Evolutionary conservation across 2,329 filamentous ascomycete genomes (phyloP).

Genomic region (Fusarium udum): DNA sequence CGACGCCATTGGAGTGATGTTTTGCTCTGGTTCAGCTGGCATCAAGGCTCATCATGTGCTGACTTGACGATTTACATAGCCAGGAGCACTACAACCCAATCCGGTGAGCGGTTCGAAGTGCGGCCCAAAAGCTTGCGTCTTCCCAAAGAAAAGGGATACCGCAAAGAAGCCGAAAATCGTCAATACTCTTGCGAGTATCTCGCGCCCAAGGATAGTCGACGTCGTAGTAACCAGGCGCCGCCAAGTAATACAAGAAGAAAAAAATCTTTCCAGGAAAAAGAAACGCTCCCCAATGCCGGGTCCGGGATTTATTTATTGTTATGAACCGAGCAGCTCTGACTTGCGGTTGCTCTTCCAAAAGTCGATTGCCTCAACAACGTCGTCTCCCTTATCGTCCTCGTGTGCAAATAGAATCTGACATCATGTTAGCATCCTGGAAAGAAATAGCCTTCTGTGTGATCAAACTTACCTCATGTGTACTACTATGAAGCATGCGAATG

Average conservation of each 20-base stretch:
- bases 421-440: slow-evolving; percentile 17
- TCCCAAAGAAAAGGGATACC: slow-evolving; percentile 2
- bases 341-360: slow-evolving; percentile 83
- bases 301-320: slow-evolving; percentile 14
- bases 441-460: too few relatives aligned
- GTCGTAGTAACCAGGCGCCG: slow-evolving; percentile 24
- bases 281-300: slow-evolving; percentile 33
- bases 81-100: slow-evolving; percentile 3
- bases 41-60: neutral
- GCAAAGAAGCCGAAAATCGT: slow-evolving; percentile 31
- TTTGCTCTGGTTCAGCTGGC: slow-evolving; percentile 7
- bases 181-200: slow-evolving; percentile 35
- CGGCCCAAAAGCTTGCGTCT: neutral
- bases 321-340: slow-evolving; percentile 52
- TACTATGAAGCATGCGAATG: slow-evolving; percentile 96
- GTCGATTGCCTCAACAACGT: slow-evolving; percentile 93
- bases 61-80: slow-evolving; percentile 7
- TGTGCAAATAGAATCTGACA: slow-evolving; percentile 93
- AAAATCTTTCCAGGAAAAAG: slow-evolving; percentile 42
- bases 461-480: slow-evolving; percentile 84
- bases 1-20: neutral
- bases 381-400: slow-evolving; percentile 92
- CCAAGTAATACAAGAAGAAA: slow-evolving; percentile 44
- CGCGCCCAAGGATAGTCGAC: slow-evolving; percentile 18
- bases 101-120: slow-evolving; percentile 8